These are phyloP conservation scores for Podaxis mareebaensis DNA, from an alignment of 768 basidiomycete species.

Conservation along the genomic window DNA sequence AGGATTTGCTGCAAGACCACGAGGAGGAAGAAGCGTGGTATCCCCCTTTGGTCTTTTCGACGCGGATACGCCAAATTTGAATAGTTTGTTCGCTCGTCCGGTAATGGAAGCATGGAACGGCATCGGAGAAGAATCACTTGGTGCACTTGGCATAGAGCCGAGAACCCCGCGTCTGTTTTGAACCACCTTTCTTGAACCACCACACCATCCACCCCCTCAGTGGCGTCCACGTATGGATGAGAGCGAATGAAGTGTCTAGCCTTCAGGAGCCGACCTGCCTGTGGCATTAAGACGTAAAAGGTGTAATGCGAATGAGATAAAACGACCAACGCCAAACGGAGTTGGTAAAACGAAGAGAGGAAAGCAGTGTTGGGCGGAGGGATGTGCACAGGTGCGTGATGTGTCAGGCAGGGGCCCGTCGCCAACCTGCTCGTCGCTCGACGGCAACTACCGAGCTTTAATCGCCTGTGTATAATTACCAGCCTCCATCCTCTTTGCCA, in stretches of 20 bases:
- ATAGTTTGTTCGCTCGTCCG: not conserved
- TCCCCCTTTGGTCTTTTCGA: not conserved
- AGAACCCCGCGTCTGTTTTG: not conserved
- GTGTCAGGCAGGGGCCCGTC: not conserved
- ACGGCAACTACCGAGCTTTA: slow-evolving; percentile 21
- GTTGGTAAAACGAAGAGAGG: not conserved
- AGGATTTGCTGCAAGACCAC: not conserved
- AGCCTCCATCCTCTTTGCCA: not conserved
- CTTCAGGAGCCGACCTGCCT: slow-evolving; percentile 1
- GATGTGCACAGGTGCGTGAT: slow-evolving; percentile 6
- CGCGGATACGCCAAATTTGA: not conserved
- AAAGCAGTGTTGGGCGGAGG: slow-evolving; percentile 5
- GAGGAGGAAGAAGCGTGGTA: not conserved
- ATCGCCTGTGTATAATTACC: slow-evolving; percentile 13
- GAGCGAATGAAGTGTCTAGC: not conserved
- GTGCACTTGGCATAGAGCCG: not conserved
- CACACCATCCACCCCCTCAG: not conserved
- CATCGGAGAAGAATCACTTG: not conserved
- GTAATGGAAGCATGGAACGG: not conserved
- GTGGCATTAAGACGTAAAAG: not conserved
- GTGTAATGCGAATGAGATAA: not conserved
- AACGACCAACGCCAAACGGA: not conserved
- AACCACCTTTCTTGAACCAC: not conserved
- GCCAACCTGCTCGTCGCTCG: slow-evolving; percentile 8
- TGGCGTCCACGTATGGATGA: not conserved